Conservation (phyloP, 768 basidiomycete genomes). For the Mycena belliarum region DNA sequence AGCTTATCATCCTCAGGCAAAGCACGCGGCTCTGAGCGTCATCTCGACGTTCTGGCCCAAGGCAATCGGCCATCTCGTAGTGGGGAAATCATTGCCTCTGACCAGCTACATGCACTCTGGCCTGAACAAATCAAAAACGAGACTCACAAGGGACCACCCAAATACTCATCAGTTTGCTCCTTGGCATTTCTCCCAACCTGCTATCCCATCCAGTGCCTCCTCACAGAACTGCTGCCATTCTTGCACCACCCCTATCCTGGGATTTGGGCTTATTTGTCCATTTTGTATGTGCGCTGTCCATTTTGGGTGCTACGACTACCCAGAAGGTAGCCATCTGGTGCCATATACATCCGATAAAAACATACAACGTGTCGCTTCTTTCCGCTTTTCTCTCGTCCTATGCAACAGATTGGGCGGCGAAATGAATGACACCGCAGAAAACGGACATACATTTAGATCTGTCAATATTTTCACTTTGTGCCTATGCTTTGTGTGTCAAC, state of each 20-base stretch:
- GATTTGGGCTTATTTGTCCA: constrained; percentile 74
- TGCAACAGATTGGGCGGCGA: constrained; percentile 29
- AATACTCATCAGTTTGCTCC: constrained; percentile 67
- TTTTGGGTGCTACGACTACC: constrained; percentile 76
- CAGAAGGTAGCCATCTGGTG: constrained; percentile 58
- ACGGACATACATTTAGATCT: constrained; percentile 52
- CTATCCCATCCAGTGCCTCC: constrained; percentile 30
- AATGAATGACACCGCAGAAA: constrained; percentile 24
- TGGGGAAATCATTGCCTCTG: constrained; percentile 54
- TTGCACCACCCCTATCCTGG: constrained; percentile 55
- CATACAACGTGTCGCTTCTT: constrained; percentile 59
- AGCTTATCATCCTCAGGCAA: constrained; percentile 63
- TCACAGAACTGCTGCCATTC: constrained; percentile 53
- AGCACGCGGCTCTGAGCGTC: constrained; percentile 55
- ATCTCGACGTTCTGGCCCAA: constrained; percentile 68
- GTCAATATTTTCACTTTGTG: constrained; percentile 74
- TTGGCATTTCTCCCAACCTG: constrained; percentile 52
- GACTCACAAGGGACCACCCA: constrained; percentile 31
- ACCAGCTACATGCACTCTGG: constrained; percentile 32
- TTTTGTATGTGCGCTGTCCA: constrained; percentile 73
- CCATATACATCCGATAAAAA: constrained; percentile 53
- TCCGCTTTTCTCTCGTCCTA: constrained; percentile 57
- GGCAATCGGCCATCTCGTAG: constrained; percentile 63
- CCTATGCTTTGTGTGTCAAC: constrained; percentile 66
- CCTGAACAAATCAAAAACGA: constrained; percentile 2